Percentiles rank a stretch among this genome's conserved stretches.
Evolutionary conservation across 352 stramenopile genomes (phyloP).

Genomic region (Pythium oligandrum): DNA sequence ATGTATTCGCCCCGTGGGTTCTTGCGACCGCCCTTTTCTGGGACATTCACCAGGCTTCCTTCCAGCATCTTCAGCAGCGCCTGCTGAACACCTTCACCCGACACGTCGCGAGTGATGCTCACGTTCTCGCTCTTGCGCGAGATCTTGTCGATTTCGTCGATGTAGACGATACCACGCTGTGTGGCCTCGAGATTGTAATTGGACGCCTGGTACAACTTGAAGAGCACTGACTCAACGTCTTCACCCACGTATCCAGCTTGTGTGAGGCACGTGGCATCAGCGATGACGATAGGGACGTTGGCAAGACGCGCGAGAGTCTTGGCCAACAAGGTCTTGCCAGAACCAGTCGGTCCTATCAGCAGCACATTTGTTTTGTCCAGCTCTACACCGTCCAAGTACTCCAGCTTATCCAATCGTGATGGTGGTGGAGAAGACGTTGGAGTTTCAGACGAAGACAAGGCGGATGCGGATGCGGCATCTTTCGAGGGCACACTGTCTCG

Average conservation of each 20-base stretch:
- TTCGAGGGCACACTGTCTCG: background rate
- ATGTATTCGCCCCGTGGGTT: slow-evolving; percentile 96
- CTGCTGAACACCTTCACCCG: slow-evolving; percentile 97
- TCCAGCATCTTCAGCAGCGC: slow-evolving; percentile 99
- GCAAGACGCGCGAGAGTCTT: slow-evolving; percentile 95
- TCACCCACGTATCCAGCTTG: slow-evolving; percentile 98
- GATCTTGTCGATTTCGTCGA: slow-evolving; percentile 99
- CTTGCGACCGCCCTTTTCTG: slow-evolving; percentile 96
- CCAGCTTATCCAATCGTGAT: slow-evolving; percentile 34
- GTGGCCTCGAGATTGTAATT: slow-evolving; percentile 95
- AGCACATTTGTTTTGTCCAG: slow-evolving; percentile 99
- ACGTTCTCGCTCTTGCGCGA: slow-evolving; percentile 85
- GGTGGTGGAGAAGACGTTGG: no score
- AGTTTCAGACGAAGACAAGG: no score
- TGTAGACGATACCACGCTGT: slow-evolving; percentile 97
- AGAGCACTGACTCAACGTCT: slow-evolving; percentile 97
- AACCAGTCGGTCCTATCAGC: slow-evolving; percentile 93
- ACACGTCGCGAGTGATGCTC: slow-evolving; percentile 96
- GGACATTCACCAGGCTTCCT: slow-evolving; percentile 96
- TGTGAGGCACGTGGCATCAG: slow-evolving; percentile 96
- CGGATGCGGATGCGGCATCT: background rate
- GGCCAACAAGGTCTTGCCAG: slow-evolving; percentile 95
- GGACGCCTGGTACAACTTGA: slow-evolving; percentile 96
- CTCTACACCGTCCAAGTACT: slow-evolving; percentile 86
- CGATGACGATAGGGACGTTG: slow-evolving; percentile 97